phyloP scores from a whole-genome alignment of 176 grass and related monocot genomes.

The Triticum turgidum region DNA sequence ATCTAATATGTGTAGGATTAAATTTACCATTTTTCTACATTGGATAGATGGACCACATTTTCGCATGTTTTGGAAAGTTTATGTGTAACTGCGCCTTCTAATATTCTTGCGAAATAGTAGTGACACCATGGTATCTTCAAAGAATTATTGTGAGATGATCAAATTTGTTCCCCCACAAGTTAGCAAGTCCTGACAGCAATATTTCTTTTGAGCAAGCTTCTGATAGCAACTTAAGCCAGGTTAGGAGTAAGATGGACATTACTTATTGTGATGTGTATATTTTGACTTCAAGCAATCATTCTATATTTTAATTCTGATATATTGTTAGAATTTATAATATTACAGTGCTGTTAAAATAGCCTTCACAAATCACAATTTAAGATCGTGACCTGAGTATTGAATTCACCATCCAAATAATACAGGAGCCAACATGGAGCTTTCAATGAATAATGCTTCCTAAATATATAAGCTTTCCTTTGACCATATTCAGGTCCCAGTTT shows the following conservation, averaged over 20 bases:
- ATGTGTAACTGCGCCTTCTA: not conserved
- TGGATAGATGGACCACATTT: not conserved
- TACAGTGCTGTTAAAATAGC: not conserved
- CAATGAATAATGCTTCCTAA: not conserved
- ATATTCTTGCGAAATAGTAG: not conserved
- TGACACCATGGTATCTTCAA: not conserved
- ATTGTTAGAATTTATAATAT: not conserved
- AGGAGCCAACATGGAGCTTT: not conserved
- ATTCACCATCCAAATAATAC: not conserved
- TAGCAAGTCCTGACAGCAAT: not conserved
- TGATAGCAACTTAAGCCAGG: not conserved
- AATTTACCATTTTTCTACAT: not conserved
- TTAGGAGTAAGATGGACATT: not conserved
- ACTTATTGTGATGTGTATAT: not conserved
- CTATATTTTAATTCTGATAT: not conserved
- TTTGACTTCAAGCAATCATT: not conserved
- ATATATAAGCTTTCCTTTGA: not conserved
- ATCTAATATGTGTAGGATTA: not conserved
- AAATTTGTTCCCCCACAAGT: not conserved
- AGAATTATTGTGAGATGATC: not conserved
- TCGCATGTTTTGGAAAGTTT: not conserved
- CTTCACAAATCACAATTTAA: constrained; percentile 2
- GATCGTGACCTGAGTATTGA: not conserved
- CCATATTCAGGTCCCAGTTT: not conserved
- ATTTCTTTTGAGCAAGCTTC: not conserved